Base-by-base conservation (phyloP, 2,329 filamentous ascomycete genomes). In the Fonsecaea erecta region DNA sequence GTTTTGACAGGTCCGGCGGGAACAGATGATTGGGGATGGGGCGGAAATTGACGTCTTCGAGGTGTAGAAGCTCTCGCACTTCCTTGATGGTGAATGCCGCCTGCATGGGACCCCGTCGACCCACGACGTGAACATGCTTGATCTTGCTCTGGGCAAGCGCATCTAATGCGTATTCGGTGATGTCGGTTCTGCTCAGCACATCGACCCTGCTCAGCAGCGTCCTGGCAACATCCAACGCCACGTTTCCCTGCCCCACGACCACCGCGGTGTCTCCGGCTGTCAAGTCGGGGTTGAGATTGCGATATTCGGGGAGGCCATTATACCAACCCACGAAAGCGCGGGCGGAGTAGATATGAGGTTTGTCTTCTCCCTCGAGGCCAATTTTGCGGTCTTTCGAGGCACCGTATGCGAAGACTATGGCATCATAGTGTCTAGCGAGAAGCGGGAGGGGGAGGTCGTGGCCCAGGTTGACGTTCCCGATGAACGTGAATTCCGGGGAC, bases 321-420 rank as follows among this genome's bases (percentile, higher is more conserved):
- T 99, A 99, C 95, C 95, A 99, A 18, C 93, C 95, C 1, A 99
- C 95, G 75, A 98, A 97, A 43, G 93, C 90, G 30, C 95, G 87
- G 1, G 95, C 95, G 7, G 93, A 97, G 75, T 93, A 90, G 54
- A 73, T 71, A 28, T 83, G 81, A 6, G 95, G 79, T 5, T 79
- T 77, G 2, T 88, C 84, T 65, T 99, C 95, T 8, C 94, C 93
- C 0, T 90, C 88, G 37, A 99, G 88, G 0, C 86, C 88, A 0
- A 99, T 83, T 62, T 85, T 87, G 69, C 88, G 88, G 76, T 99
- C 95, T 74, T 90, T 86, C 0, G 92, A 90, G 2, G 95, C 94
- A 14, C 95, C 95, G 72, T 99, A 99, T 0, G 95, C 88, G 76
- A 99, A 94, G 2, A 98, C 82, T 8, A 99, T 87, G 9, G 92